Evolutionary conservation across 495 filamentous ascomycete species (phyloP), one percentile per base, ranked within the genome.

Genomic region (Penicillium bovifimosum): DNA sequence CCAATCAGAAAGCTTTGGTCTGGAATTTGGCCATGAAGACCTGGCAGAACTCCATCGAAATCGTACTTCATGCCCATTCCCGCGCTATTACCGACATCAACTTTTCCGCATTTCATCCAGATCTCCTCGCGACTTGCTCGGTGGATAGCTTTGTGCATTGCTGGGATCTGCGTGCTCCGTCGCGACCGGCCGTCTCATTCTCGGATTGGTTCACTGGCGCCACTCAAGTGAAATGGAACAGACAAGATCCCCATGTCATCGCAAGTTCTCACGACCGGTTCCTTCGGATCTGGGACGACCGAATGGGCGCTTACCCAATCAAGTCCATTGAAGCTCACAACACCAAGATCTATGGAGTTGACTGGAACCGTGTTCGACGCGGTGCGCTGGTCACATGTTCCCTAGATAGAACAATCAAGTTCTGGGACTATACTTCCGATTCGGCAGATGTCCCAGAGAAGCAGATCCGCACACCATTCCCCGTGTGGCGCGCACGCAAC

Each of bases 71-170:
- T 63, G 90, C 81, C 10, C 92, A 97, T 66, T 86, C 81, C 1
- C 78, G 92, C 41, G 91, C 91, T 49, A 97, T 97, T 47, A 96
- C 91, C 11, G 92, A 97, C 61, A 91, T 96, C 66, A 97, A 97
- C 64, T 97, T 96, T 66, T 93, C 87, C 0, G 91, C 92, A 0
- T 89, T 95, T 62, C 86, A 96, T 66, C 87, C 91, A 1, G 90
- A 96, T 56, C 76, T 88, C 31, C 77, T 97, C 14, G 88, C 92
- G 2, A 96, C 92, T 9, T 96, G 92, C 64, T 85, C 88, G 6
- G 86, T 97, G 17, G 92, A 97, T 69, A 93, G 90, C 35, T 95
- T 90, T 66, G 85, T 97, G 5, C 87, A 93, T 66, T 91, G 86
- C 53, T 97, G 92, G 91, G 92, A 97, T 69, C 70, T 97, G 16